Evolutionary conservation across 768 basidiomycete genomes (phyloP).

Genomic region (Kwoniella pini): DNA sequence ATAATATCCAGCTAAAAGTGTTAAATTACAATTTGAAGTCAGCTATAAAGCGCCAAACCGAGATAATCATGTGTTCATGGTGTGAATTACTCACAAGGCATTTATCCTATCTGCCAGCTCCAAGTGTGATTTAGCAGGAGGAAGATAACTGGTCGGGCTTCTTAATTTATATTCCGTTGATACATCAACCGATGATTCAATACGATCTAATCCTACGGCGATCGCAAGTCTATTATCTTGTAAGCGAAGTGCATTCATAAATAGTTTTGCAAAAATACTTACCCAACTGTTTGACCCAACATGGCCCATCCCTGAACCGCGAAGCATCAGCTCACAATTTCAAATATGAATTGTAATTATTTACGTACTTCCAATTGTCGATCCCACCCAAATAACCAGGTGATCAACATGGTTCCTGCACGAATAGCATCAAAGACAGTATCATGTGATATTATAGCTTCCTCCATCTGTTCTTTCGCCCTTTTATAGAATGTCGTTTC

Average conservation of each 20-base stretch:
- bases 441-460: constrained; percentile 1
- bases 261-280: too few relatives aligned
- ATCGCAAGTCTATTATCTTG: constrained; percentile 24
- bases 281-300: constrained; percentile 20
- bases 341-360: not conserved
- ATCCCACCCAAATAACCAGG: constrained; percentile 11
- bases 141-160: not conserved
- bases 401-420: constrained; percentile 22
- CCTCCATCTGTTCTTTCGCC: constrained; percentile 12
- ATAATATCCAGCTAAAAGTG: constrained; percentile 30
- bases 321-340: not conserved
- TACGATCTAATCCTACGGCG: constrained; percentile 18
- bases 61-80: not conserved
- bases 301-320: constrained; percentile 15
- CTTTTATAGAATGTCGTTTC: constrained; percentile 8
- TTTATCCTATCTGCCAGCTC: constrained; percentile 29
- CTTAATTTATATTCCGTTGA: too few relatives aligned
- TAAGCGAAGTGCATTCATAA: too few relatives aligned
- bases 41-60: too few relatives aligned
- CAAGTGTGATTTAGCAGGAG: not conserved
- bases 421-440: constrained; percentile 24
- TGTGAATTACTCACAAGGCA: constrained; percentile 25
- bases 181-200: constrained; percentile 9
- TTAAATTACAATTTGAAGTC: too few relatives aligned
- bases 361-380: constrained; percentile 20